phyloP scores from a whole-genome alignment of 768 basidiomycete genomes.

The Lanmaoa rubissima region DNA sequence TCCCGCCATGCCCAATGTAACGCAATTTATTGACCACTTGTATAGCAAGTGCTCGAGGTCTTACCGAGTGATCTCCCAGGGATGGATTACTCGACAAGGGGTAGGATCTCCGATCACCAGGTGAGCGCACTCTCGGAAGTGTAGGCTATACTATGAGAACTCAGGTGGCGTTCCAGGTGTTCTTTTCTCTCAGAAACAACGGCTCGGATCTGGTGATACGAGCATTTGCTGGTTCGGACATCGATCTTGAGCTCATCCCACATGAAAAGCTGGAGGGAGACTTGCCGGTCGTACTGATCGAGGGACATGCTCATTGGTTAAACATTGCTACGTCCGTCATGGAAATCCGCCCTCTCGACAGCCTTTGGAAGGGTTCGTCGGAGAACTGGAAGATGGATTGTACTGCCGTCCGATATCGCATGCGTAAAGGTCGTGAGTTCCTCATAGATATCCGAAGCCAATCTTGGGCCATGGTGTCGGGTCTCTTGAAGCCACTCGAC shows the following conservation, averaged over 20 bases:
- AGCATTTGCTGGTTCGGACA: slow-evolving; percentile 4
- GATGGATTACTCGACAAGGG: slow-evolving; percentile 27
- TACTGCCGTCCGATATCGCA: slow-evolving; percentile 6
- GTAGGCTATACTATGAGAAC: neutral
- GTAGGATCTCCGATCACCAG: slow-evolving; percentile 14
- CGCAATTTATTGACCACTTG: neutral
- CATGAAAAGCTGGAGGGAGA: slow-evolving; percentile 22
- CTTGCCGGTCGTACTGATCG: slow-evolving; percentile 24
- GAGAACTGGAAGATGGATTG: slow-evolving; percentile 29
- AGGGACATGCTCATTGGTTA: slow-evolving; percentile 31
- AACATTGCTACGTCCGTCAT: slow-evolving; percentile 21
- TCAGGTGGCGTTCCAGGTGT: slow-evolving; percentile 15
- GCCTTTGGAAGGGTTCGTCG: slow-evolving; percentile 23
- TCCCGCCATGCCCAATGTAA: neutral
- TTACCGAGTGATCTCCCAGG: slow-evolving; percentile 26
- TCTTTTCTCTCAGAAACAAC: slow-evolving; percentile 19
- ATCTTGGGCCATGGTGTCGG: slow-evolving; percentile 28
- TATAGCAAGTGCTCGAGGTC: slow-evolving; percentile 23
- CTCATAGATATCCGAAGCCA: slow-evolving; percentile 30
- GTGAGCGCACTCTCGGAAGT: slow-evolving; percentile 5
- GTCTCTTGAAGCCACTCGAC: slow-evolving; percentile 27
- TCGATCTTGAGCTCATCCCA: slow-evolving; percentile 26
- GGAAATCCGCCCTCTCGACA: slow-evolving; percentile 29
- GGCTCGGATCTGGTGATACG: slow-evolving; percentile 18
- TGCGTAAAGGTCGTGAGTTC: slow-evolving; percentile 1